Conservation (phyloP, 495 filamentous ascomycete genomes). For the Hypoxylon cercidicola region DNA sequence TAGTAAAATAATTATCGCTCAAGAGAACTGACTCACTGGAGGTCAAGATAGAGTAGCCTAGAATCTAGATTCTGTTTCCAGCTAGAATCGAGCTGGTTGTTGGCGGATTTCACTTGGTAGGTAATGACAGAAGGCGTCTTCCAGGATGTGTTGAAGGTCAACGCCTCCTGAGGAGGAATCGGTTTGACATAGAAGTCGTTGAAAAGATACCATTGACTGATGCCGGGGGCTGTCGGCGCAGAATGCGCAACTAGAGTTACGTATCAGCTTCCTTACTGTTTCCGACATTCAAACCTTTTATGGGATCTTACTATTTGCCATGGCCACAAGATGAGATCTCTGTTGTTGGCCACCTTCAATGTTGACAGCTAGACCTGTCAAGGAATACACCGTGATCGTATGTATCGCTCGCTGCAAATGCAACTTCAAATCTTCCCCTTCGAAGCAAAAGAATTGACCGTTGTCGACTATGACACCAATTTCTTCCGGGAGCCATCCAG, state of each 20-base stretch:
- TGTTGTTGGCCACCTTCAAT: slow-evolving; percentile 84
- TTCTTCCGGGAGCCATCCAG: slow-evolving; percentile 90
- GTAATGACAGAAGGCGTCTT: slow-evolving; percentile 88
- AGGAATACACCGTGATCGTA: slow-evolving; percentile 83
- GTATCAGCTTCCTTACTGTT: slow-evolving; percentile 11
- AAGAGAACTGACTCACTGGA: slow-evolving; percentile 60
- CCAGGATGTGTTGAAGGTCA: slow-evolving; percentile 88
- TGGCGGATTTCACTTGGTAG: slow-evolving; percentile 80
- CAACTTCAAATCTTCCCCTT: slow-evolving; percentile 83
- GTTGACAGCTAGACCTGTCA: slow-evolving; percentile 90
- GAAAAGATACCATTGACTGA: slow-evolving; percentile 89
- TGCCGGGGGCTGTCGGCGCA: slow-evolving; percentile 58
- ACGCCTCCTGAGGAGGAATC: slow-evolving; percentile 79
- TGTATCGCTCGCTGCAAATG: slow-evolving; percentile 71
- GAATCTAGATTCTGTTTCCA: slow-evolving; percentile 90
- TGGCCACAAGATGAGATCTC: slow-evolving; percentile 89
- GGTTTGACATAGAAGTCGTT: slow-evolving; percentile 95
- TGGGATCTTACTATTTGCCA: slow-evolving; percentile 74
- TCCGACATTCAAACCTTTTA: not conserved
- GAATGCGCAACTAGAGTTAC: slow-evolving; percentile 73
- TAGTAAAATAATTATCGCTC: slow-evolving; percentile 8
- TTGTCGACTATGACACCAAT: slow-evolving; percentile 86
- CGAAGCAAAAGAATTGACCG: slow-evolving; percentile 87
- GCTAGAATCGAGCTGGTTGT: slow-evolving; percentile 78
- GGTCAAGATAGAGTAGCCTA: slow-evolving; percentile 80